A percentile compares a stretch with the other conserved stretches of the same genome.
Conservation (phyloP, 192 early-diverging fungal species). For the Podila verticillata region DNA sequence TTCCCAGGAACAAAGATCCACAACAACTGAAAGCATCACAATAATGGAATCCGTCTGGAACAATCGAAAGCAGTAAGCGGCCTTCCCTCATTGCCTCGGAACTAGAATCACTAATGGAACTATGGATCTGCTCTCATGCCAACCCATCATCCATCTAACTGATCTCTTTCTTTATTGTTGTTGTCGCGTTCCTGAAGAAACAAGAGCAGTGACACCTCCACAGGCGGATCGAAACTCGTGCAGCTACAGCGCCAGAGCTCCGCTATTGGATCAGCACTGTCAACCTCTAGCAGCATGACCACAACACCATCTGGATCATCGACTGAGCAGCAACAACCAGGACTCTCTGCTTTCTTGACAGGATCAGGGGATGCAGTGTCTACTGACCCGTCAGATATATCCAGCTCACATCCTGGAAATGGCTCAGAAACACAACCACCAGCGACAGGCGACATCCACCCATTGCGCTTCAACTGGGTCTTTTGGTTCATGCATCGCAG, state of each 20-base stretch:
- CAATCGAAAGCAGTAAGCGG: constrained; percentile 32
- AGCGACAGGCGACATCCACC: constrained; percentile 60
- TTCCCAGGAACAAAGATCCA: too few species aligned
- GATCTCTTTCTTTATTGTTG: too few species aligned
- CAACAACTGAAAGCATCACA: background rate
- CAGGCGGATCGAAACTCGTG: constrained; percentile 44
- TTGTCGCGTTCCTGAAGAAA: constrained; percentile 1
- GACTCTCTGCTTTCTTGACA: constrained; percentile 42
- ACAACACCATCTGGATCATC: constrained; percentile 15
- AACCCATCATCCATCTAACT: background rate
- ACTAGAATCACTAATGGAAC: background rate
- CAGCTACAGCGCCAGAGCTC: constrained; percentile 46
- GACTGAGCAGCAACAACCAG: constrained; percentile 17
- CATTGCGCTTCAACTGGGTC: constrained; percentile 85
- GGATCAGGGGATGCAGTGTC: constrained; percentile 7
- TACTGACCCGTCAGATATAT: background rate
- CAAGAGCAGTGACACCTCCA: constrained; percentile 9
- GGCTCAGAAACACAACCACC: background rate
- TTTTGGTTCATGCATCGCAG: constrained; percentile 96
- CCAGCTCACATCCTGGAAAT: background rate
- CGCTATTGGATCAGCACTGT: constrained; percentile 17
- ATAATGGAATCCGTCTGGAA: constrained; percentile 44
- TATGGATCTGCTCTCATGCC: background rate
- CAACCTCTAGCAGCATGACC: constrained; percentile 5
- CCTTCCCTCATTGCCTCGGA: background rate